Evolutionary conservation across 2,329 filamentous ascomycete species (phyloP), one percentile per base, ranked within the genome.

Genomic region (Lachnellula occidentalis): DNA sequence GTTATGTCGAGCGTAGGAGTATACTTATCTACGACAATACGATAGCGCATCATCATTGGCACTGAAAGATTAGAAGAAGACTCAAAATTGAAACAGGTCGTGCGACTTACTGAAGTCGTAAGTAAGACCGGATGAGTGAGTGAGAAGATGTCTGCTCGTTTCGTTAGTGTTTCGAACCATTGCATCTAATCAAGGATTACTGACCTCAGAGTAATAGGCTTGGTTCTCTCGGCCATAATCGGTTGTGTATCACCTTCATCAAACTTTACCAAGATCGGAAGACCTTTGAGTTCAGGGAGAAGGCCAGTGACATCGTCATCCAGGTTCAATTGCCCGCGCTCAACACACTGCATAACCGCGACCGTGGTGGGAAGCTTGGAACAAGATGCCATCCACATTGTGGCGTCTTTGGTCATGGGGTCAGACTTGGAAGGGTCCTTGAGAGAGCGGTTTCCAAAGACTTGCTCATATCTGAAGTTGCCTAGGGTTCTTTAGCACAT

Each of bases 341-440:
- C 81, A 1, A 83, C 79, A 1, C 80, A 73, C 64, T 83, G 80
- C 77, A 84, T 77, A 34, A 71, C 75, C 0, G 79, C 77, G 8
- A 82, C 64, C 0, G 72, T 76, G 0, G 73, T 71, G 4, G 82
- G 65, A 66, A 82, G 72, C 67, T 83, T 83, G 15, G 80, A 81
- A 62, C 77, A 81, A 0, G 78, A 81, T 0, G 80, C 80, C 5
- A 83, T 71, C 78, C 77, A 82, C 64, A 85, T 87, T 1, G 82
- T 70, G 8, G 73, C 81, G 39, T 88, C 82, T 0, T 82, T 68
- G 0, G 76, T 76, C 78, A 88, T 82, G 2, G 77, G 71, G 46
- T 81, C 75, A 4, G 39, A 41, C 17, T 78, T 80, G 58, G 76
- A 79, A 0, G 76, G 78, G 0, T 78, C 78, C 7, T 83, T 74